These are phyloP conservation scores for Avena insularis DNA, from an alignment of 176 grass and related monocot genomes.

Conservation along the genomic window DNA sequence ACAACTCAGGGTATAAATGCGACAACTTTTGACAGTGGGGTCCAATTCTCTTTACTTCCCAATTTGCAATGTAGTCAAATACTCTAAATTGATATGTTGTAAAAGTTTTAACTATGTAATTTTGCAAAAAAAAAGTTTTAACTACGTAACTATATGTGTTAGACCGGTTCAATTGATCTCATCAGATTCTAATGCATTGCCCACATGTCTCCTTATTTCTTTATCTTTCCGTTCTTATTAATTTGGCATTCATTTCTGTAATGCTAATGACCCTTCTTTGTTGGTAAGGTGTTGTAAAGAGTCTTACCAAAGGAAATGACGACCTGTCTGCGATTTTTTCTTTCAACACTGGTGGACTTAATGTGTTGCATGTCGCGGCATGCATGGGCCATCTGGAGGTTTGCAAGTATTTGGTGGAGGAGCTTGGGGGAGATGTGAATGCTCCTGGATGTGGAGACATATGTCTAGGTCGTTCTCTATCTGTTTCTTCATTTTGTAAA, in stretches of 20 bases:
- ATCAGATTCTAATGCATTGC: too few relatives aligned
- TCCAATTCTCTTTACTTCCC: not conserved
- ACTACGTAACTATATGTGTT: not conserved
- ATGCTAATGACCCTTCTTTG: not conserved
- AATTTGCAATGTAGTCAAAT: not conserved
- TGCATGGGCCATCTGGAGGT: slow-evolving; percentile 23
- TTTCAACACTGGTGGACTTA: not conserved
- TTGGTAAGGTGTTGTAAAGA: not conserved
- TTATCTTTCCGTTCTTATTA: not conserved
- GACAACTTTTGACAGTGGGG: not conserved
- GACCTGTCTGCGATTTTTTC: not conserved
- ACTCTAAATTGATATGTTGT: not conserved
- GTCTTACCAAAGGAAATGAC: not conserved
- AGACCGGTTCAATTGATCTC: too few relatives aligned
- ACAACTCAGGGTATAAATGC: not conserved
- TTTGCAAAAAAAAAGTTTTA: too few relatives aligned
- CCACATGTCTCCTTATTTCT: not conserved
- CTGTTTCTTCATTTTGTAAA: not conserved
- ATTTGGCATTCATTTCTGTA: not conserved
- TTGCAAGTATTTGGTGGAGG: too few relatives aligned
- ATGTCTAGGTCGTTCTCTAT: slow-evolving; percentile 6
- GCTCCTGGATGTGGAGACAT: not conserved
- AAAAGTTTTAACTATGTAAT: too few relatives aligned
- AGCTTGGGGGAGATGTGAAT: not conserved
- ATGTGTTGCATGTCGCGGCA: not conserved